Conservation (phyloP, 257 asterid species). For the Solanum medicagineum region DNA sequence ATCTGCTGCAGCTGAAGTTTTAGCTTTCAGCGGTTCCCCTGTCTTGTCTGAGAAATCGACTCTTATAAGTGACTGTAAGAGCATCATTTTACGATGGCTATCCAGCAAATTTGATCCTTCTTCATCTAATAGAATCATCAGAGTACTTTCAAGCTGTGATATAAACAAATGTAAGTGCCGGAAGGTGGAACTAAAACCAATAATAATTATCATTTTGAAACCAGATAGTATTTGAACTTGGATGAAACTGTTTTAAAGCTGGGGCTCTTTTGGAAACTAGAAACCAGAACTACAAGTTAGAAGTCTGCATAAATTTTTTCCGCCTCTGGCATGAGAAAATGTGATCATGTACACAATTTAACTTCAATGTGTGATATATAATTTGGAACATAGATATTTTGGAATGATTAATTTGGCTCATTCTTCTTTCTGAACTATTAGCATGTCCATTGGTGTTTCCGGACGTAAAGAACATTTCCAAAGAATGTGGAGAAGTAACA, state of each 20-base stretch:
- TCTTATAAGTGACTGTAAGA: conserved; percentile 8
- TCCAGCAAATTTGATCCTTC: conserved; percentile 17
- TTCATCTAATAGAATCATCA: conserved; percentile 14
- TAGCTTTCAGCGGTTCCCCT: neutral
- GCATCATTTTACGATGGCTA: conserved; percentile 17
- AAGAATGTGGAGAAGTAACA: conserved; percentile 4
- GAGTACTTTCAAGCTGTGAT: conserved; percentile 20
- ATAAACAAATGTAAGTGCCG: conserved; percentile 9
- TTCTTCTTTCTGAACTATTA: neutral
- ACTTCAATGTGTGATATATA: neutral
- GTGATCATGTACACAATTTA: neutral
- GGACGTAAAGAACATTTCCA: neutral
- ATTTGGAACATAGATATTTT: neutral
- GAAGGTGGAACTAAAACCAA: neutral
- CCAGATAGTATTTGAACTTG: neutral
- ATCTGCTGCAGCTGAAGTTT: conserved; percentile 14
- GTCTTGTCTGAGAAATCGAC: neutral
- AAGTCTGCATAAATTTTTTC: neutral
- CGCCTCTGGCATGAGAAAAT: neutral
- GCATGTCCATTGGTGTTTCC: conserved; percentile 27
- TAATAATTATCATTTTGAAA: neutral
- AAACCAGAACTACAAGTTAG: neutral
- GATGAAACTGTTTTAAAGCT: neutral
- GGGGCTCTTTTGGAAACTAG: neutral
- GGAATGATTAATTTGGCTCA: neutral